Percentiles rank a stretch among this genome's conserved stretches.
Evolutionary conservation across 148 eudicot species (phyloP).

Genomic region (Rhododendron ovatum): DNA sequence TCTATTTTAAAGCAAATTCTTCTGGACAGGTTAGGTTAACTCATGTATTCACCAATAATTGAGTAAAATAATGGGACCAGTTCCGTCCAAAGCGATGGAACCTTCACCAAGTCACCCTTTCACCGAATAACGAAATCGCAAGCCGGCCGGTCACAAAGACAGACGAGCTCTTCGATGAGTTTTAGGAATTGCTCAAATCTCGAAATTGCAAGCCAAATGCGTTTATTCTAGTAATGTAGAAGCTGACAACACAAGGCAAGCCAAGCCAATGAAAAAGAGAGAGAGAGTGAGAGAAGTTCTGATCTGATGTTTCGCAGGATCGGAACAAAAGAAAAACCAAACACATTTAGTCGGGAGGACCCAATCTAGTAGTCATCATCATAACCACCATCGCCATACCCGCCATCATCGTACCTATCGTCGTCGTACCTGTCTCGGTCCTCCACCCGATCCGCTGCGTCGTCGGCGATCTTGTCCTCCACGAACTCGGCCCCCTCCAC

Average conservation of each 20-base stretch:
- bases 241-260: not conserved
- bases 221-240: not conserved
- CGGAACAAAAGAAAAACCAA: not conserved
- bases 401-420: too few species aligned
- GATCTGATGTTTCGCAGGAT: not conserved
- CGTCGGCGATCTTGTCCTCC: constrained; percentile 64
- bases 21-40: not conserved
- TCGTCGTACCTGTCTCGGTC: constrained; percentile 13
- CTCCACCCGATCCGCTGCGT: constrained; percentile 63
- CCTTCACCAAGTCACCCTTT: not conserved
- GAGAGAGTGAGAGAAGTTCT: not conserved
- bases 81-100: not conserved
- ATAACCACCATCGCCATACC: too few species aligned
- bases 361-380: constrained; percentile 18
- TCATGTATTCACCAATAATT: not conserved
- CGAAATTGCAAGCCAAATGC: not conserved
- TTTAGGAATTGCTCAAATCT: not conserved
- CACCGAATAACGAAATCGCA: not conserved
- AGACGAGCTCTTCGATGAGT: not conserved
- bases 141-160: not conserved
- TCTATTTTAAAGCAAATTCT: not conserved
- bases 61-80: not conserved
- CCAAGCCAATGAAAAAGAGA: not conserved
- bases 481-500: constrained; percentile 58
- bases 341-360: not conserved